A percentile compares a stretch with the other conserved stretches of the same genome.
Evolutionary conservation across 2,329 filamentous ascomycete genomes (phyloP).

Genomic region (Neonectria sp.): DNA sequence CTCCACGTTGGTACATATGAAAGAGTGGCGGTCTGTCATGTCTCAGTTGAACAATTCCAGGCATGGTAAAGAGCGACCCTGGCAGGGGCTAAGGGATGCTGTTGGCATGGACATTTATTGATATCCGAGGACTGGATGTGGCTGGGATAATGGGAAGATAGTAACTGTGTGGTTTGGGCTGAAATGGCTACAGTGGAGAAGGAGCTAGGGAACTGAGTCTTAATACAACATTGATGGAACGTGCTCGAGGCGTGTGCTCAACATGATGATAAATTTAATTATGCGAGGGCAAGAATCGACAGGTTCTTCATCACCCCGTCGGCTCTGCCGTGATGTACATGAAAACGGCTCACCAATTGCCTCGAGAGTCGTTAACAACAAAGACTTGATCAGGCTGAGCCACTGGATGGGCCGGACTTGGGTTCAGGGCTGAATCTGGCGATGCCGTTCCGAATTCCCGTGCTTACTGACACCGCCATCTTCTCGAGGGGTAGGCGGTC

Average conservation of each 20-base stretch:
- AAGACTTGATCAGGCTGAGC: constrained; percentile 1
- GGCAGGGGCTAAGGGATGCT: neutral
- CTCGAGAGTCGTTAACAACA: neutral
- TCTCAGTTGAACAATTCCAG: neutral
- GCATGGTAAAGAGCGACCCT: neutral
- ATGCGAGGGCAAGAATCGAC: neutral
- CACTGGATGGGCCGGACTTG: constrained; percentile 30
- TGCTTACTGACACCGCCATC: constrained; percentile 65
- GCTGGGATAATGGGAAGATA: too few species aligned
- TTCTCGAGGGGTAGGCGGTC: constrained; percentile 64
- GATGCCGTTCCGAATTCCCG: constrained; percentile 63
- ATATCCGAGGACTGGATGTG: neutral
- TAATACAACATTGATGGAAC: neutral
- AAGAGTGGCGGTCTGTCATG: neutral
- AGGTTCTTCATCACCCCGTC: constrained; percentile 1
- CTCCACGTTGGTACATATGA: neutral
- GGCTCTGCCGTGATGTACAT: neutral
- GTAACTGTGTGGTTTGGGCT: neutral
- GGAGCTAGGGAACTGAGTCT: neutral
- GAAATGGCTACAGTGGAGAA: neutral
- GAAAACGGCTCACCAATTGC: neutral
- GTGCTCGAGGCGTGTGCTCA: neutral
- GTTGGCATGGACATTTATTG: neutral
- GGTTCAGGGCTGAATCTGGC: constrained; percentile 54
- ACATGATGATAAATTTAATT: neutral